A percentile compares a stretch with the other conserved stretches of the same genome.
These are phyloP conservation scores for Chlorella sorokiniana DNA, from an alignment of 139 green algal species.

Conservation along the genomic window DNA sequence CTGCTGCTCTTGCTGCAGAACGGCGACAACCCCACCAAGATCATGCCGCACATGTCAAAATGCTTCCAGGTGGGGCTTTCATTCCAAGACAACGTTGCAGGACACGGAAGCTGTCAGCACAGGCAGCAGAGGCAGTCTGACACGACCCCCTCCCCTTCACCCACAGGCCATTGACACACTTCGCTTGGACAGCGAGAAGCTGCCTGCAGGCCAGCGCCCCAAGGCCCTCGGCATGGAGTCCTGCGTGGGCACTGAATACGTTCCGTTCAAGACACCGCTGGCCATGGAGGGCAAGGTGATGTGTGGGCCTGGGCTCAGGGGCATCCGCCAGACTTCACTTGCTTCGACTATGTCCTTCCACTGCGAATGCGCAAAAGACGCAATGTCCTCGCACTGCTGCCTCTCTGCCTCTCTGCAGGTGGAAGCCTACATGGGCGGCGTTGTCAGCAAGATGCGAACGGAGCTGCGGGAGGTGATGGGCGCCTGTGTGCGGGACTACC, in stretches of 20 bases:
- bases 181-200: conserved; percentile 72
- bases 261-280: conserved; percentile 71
- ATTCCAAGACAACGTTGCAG: background rate
- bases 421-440: conserved; percentile 88
- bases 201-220: conserved; percentile 55
- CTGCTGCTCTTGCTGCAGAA: conserved; percentile 34
- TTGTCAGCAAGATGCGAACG: conserved; percentile 87
- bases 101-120: background rate
- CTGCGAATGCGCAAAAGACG: background rate
- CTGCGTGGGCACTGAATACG: conserved; percentile 84
- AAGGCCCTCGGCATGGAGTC: conserved; percentile 82
- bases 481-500: conserved; percentile 77
- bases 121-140: background rate
- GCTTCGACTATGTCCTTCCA: too few relatives aligned
- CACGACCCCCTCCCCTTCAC: background rate
- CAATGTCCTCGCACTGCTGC: background rate
- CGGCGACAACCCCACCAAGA: conserved; percentile 64
- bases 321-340: too few relatives aligned
- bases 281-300: conserved; percentile 80
- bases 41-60: conserved; percentile 90
- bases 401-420: conserved; percentile 53
- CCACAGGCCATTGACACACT: conserved; percentile 82
- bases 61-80: conserved; percentile 71
- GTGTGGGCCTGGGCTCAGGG: too few relatives aligned
- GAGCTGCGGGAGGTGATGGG: conserved; percentile 79